These are phyloP conservation scores for Aspergillus amoenus DNA, from an alignment of 2,329 filamentous ascomycete species.

Conservation along the genomic window DNA sequence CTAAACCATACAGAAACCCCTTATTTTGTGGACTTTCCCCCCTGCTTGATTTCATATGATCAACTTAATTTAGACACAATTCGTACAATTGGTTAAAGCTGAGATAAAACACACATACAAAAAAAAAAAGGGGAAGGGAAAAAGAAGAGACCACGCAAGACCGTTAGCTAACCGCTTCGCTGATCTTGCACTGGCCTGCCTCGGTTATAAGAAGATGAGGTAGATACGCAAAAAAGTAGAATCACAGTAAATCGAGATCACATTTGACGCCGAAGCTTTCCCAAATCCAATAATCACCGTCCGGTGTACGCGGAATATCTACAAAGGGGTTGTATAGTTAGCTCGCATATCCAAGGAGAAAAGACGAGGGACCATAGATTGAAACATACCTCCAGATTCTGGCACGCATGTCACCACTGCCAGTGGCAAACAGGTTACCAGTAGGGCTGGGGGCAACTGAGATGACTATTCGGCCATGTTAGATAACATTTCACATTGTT, in stretches of 20 bases:
- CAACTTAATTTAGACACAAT: neutral
- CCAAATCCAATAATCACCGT: slow-evolving; percentile 34
- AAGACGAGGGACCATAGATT: neutral
- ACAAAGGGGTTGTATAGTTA: slow-evolving; percentile 13
- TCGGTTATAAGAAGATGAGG: neutral
- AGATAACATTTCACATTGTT: slow-evolving; percentile 9
- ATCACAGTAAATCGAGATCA: slow-evolving; percentile 23
- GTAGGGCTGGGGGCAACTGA: slow-evolving; percentile 92
- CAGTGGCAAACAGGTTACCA: slow-evolving; percentile 88
- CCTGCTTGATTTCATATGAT: slow-evolving; percentile 5
- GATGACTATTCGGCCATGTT: slow-evolving; percentile 62
- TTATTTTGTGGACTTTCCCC: neutral
- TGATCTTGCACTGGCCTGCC: neutral
- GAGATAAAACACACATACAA: neutral
- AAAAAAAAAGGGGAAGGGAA: neutral
- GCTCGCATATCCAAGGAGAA: neutral
- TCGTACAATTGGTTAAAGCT: slow-evolving; percentile 1
- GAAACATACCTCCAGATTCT: slow-evolving; percentile 81
- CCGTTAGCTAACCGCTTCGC: neutral
- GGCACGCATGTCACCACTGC: slow-evolving; percentile 95
- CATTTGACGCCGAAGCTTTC: slow-evolving; percentile 34
- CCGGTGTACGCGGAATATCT: slow-evolving; percentile 42
- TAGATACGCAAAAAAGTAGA: slow-evolving; percentile 13
- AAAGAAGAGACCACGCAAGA: slow-evolving; percentile 8
- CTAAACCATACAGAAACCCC: slow-evolving; percentile 8